phyloP scores from a whole-genome alignment of 345 rosid genomes.

The Carallia pectinifolia region DNA sequence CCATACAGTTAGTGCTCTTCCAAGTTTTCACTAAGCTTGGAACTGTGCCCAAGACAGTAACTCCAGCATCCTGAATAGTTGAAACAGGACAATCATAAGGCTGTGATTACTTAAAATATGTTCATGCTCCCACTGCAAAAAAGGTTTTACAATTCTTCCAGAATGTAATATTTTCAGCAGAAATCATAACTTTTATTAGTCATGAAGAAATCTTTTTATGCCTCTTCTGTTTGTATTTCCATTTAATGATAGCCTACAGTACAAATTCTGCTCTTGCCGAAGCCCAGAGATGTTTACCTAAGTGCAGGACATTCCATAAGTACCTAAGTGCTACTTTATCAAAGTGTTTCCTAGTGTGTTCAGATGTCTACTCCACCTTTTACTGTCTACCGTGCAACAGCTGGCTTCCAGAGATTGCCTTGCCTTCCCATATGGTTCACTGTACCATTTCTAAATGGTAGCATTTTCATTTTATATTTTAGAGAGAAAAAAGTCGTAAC shows the following conservation, averaged over 20 bases:
- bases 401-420: neutral
- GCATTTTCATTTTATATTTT: neutral
- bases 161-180: neutral
- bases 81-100: slow-evolving; percentile 9
- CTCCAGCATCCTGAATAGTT: slow-evolving; percentile 73
- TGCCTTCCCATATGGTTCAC: neutral
- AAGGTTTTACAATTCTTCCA: neutral
- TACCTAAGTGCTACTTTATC: neutral
- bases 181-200: too few relatives aligned
- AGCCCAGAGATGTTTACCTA: neutral
- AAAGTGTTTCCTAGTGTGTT: too few relatives aligned
- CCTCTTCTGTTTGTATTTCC: neutral
- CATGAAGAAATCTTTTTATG: neutral
- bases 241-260: too few relatives aligned
- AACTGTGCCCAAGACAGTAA: slow-evolving; percentile 80
- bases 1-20: slow-evolving; percentile 68
- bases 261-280: neutral
- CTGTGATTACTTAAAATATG: neutral
- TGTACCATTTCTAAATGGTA: neutral
- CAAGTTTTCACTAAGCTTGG: slow-evolving; percentile 87
- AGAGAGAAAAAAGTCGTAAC: too few relatives aligned
- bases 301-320: neutral
- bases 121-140: neutral
- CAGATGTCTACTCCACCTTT: neutral
- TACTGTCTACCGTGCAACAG: neutral